A percentile compares a stretch with the other conserved stretches of the same genome.
These are phyloP conservation scores for Acacia confusa DNA, from an alignment of 306 rosid species.

Conservation along the genomic window DNA sequence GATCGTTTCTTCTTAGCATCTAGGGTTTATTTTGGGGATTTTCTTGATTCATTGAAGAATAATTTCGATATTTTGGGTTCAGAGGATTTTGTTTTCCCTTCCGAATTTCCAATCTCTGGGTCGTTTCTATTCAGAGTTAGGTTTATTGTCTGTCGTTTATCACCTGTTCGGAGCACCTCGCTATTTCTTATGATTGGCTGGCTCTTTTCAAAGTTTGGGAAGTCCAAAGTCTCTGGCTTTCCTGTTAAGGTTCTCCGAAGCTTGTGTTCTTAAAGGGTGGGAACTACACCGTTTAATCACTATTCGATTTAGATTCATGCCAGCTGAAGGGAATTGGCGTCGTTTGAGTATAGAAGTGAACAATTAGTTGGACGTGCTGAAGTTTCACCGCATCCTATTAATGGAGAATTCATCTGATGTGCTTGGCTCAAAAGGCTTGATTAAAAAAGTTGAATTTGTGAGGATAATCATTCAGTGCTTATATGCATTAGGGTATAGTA, in stretches of 20 bases:
- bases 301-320: not conserved
- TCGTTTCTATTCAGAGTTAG: not conserved
- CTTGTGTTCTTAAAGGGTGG: not conserved
- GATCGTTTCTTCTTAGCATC: not conserved
- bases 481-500: slow-evolving; percentile 61
- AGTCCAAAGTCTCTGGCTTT: not conserved
- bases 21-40: not conserved
- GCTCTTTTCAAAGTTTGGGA: not conserved
- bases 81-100: not conserved
- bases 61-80: not conserved
- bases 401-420: slow-evolving; percentile 51
- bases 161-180: not conserved
- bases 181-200: not conserved
- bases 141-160: not conserved
- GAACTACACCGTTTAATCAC: slow-evolving; percentile 5
- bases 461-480: slow-evolving; percentile 73
- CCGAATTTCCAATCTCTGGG: not conserved
- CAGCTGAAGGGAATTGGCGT: slow-evolving; percentile 13
- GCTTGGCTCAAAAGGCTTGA: slow-evolving; percentile 65
- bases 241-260: not conserved
- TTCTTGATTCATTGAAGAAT: not conserved
- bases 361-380: slow-evolving; percentile 14
- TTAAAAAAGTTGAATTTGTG: slow-evolving; percentile 66
- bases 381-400: slow-evolving; percentile 17
- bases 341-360: not conserved